Percentiles rank a stretch among this genome's conserved stretches.
Conservation (phyloP, 139 green algal genomes). For the Picochlorum sp. region DNA sequence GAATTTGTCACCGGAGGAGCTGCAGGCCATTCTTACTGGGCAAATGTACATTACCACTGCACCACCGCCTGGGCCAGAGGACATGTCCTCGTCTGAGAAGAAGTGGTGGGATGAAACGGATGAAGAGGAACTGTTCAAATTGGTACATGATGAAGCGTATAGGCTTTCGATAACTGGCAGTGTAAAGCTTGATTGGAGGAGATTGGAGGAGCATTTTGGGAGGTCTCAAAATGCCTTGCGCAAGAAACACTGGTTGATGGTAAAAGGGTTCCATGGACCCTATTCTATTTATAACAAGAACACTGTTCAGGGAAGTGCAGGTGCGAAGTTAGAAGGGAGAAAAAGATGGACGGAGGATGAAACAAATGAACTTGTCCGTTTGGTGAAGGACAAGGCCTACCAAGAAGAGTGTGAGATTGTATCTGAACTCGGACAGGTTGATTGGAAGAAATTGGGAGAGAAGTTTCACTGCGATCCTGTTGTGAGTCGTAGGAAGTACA, state of each 20-base stretch:
- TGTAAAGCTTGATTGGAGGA: slow-evolving; percentile 23
- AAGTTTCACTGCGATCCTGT: slow-evolving; percentile 17
- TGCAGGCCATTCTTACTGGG: neutral
- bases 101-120: slow-evolving; percentile 36
- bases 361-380: slow-evolving; percentile 11
- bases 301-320: neutral
- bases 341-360: slow-evolving; percentile 27
- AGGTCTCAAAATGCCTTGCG: slow-evolving; percentile 27
- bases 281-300: neutral
- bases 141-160: slow-evolving; percentile 18
- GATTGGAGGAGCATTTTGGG: slow-evolving; percentile 19
- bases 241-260: slow-evolving; percentile 35
- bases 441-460: slow-evolving; percentile 9
- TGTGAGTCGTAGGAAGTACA: slow-evolving; percentile 24
- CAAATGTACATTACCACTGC: neutral
- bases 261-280: neutral
- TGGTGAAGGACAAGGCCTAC: slow-evolving; percentile 4
- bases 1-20: neutral
- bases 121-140: slow-evolving; percentile 24
- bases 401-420: neutral
- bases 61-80: neutral
- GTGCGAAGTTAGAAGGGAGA: slow-evolving; percentile 5
- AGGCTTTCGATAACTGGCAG: slow-evolving; percentile 14
- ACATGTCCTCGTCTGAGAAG: slow-evolving; percentile 13
- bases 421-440: neutral